Conservation (phyloP, 2,329 filamentous ascomycete species). For the Hypoxylon sp. region DNA sequence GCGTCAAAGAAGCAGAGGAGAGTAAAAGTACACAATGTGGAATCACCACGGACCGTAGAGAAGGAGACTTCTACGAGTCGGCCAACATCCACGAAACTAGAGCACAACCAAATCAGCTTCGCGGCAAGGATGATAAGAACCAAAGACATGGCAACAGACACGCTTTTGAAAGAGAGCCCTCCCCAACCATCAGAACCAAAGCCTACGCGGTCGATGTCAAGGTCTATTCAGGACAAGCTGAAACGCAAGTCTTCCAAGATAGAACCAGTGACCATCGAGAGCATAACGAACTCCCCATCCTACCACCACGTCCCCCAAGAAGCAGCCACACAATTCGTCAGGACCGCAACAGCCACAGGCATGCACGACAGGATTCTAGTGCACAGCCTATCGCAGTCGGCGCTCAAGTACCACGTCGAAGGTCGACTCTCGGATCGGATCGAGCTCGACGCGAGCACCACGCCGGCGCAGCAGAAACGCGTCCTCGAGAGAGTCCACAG, state of each 20-base stretch:
- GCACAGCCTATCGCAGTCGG: constrained; percentile 55
- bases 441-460: constrained; percentile 42
- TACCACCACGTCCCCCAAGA: constrained; percentile 63
- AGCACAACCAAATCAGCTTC: constrained; percentile 25
- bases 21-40: constrained; percentile 38
- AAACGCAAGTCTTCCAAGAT: constrained; percentile 30
- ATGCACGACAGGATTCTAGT: constrained; percentile 49
- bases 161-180: constrained; percentile 1
- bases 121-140: constrained; percentile 23
- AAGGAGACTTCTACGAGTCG: constrained; percentile 4
- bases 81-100: constrained; percentile 18
- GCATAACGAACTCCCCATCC: constrained; percentile 25
- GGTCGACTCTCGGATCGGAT: constrained; percentile 40
- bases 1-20: constrained; percentile 49
- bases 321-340: constrained; percentile 63
- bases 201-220: constrained; percentile 21
- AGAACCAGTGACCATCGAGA: constrained; percentile 18
- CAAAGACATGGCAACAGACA: constrained; percentile 1
- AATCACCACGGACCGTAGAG: constrained; percentile 24
- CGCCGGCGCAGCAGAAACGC: constrained; percentile 49
- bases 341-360: constrained; percentile 59
- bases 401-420: constrained; percentile 53
- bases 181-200: constrained; percentile 18
- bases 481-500: constrained; percentile 51
- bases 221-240: constrained; percentile 35